These are phyloP conservation scores for Huntiella moniliformis DNA, from an alignment of 2,329 filamentous ascomycete species.

Conservation along the genomic window DNA sequence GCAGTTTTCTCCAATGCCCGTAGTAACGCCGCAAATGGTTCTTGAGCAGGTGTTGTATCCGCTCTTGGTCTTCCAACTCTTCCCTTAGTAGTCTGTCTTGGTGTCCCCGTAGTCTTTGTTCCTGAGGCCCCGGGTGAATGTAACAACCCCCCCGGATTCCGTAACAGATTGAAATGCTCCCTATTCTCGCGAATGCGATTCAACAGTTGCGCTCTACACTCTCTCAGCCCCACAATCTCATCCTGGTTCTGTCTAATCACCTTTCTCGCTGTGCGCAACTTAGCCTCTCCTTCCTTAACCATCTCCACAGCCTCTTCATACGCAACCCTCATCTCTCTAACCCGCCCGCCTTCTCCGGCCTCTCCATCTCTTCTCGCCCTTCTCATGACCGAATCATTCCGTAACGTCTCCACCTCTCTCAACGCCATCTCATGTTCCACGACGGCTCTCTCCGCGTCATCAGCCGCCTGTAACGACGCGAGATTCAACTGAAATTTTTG, in stretches of 20 bases:
- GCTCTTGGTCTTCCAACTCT: not conserved
- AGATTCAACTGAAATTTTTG: slow-evolving; percentile 81
- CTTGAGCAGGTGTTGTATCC: slow-evolving; percentile 24
- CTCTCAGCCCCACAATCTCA: slow-evolving; percentile 47
- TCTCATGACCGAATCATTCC: slow-evolving; percentile 50
- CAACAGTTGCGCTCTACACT: slow-evolving; percentile 60
- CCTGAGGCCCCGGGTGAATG: slow-evolving; percentile 33
- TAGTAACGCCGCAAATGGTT: slow-evolving; percentile 59
- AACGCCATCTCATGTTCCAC: slow-evolving; percentile 88
- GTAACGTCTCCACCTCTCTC: slow-evolving; percentile 68
- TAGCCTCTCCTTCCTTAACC: slow-evolving; percentile 42
- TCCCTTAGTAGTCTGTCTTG: slow-evolving; percentile 26
- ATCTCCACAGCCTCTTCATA: slow-evolving; percentile 49
- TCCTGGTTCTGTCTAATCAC: slow-evolving; percentile 63
- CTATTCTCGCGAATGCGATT: slow-evolving; percentile 77
- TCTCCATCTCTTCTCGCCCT: slow-evolving; percentile 37
- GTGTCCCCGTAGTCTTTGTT: not conserved
- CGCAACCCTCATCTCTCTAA: slow-evolving; percentile 43
- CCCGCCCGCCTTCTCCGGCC: slow-evolving; percentile 35
- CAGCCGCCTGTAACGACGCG: slow-evolving; percentile 64
- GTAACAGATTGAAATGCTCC: slow-evolving; percentile 64
- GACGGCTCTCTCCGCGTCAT: slow-evolving; percentile 67
- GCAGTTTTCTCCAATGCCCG: slow-evolving; percentile 57
- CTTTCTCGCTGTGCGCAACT: slow-evolving; percentile 56
- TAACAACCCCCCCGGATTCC: slow-evolving; percentile 53